Percentiles rank a stretch among this genome's conserved stretches.
Conservation (phyloP, 1,284 basidiomycete species). For the Leccinum proliferum region DNA sequence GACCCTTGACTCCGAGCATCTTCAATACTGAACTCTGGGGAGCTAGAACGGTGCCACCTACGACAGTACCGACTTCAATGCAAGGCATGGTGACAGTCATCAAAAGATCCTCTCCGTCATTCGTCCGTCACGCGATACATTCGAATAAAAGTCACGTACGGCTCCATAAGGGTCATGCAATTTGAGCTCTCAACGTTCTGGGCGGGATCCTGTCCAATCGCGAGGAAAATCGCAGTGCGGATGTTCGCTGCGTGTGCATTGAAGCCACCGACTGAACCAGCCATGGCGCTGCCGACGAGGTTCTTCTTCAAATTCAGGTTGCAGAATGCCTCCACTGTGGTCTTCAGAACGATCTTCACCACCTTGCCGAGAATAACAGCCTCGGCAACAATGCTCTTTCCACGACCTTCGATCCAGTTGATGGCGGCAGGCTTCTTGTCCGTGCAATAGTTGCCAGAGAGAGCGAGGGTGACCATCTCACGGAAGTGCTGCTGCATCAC, state of each 20-base stretch:
- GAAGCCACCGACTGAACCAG: conserved; percentile 94
- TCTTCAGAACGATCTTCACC: conserved; percentile 92
- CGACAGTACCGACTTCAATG: conserved; percentile 95
- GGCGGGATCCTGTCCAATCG: conserved; percentile 97
- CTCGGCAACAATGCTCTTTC: conserved; percentile 97
- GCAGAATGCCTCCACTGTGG: conserved; percentile 86
- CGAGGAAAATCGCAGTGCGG: conserved; percentile 92
- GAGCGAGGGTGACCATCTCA: conserved; percentile 89
- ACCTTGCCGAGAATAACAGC: conserved; percentile 87
- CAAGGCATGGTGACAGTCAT: conserved; percentile 94
- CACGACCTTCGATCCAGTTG: conserved; percentile 99
- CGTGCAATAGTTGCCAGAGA: conserved; percentile 97
- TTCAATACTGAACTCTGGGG: conserved; percentile 88
- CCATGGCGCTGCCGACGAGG: conserved; percentile 96
- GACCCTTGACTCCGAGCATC: conserved; percentile 86
- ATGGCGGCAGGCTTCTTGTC: conserved; percentile 28
- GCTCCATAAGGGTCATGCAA: conserved; percentile 99
- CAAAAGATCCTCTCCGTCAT: conserved; percentile 87
- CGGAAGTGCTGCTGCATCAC: conserved; percentile 82
- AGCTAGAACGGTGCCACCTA: conserved; percentile 88
- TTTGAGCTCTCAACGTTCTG: conserved; percentile 99
- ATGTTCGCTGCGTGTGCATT: conserved; percentile 99
- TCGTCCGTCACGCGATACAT: conserved; percentile 37
- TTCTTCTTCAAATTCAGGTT: conserved; percentile 99
- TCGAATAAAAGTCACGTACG: conserved; percentile 50